Evolutionary conservation across 306 rosid species (phyloP).

Genomic region (Casuarina glauca): DNA sequence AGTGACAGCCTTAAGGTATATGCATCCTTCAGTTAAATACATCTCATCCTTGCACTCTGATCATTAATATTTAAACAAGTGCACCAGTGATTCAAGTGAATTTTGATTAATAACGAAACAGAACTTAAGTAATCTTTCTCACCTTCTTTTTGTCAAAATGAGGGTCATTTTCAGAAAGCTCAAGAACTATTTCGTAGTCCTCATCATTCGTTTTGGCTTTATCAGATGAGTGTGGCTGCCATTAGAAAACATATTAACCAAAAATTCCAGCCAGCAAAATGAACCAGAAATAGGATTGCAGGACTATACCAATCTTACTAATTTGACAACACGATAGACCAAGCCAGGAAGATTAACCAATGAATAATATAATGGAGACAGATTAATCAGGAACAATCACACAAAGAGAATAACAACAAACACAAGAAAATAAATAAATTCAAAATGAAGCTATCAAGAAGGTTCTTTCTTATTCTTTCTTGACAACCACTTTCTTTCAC

Average conservation of each 20-base stretch:
- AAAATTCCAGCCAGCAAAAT: neutral
- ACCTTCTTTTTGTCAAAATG: conserved; percentile 71
- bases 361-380: neutral
- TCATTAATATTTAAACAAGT: neutral
- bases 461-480: neutral
- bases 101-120: neutral
- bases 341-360: neutral
- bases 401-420: neutral
- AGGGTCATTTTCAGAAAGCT: conserved; percentile 55
- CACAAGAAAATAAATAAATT: neutral
- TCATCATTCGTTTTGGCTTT: conserved; percentile 33
- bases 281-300: neutral
- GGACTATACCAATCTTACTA: neutral
- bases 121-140: neutral
- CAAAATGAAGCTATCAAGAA: neutral
- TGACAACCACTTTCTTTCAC: neutral
- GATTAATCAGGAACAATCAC: neutral
- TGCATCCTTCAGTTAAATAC: conserved; percentile 11
- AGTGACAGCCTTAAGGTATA: conserved; percentile 5
- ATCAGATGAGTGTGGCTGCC: conserved; percentile 39
- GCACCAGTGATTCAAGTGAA: conserved; percentile 10
- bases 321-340: neutral
- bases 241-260: conserved; percentile 12
- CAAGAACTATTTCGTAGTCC: conserved; percentile 56
- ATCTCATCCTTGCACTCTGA: conserved; percentile 12